These are phyloP conservation scores for Myochromella boudieri DNA, from an alignment of 768 basidiomycete species.

Conservation along the genomic window DNA sequence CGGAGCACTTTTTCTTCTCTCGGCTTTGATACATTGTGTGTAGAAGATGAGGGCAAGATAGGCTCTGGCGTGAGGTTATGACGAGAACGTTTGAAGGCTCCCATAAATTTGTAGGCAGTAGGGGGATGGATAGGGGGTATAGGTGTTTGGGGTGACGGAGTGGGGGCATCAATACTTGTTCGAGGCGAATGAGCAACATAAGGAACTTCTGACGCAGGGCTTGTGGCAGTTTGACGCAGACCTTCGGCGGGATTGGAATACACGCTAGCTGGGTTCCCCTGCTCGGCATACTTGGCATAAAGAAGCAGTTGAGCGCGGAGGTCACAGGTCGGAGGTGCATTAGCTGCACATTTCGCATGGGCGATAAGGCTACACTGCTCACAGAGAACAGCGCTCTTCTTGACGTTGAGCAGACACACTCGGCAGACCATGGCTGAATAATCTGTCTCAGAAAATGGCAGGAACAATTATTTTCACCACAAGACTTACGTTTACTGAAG, in stretches of 20 bases:
- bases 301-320: slow-evolving; percentile 77
- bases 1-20: slow-evolving; percentile 11
- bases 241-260: slow-evolving; percentile 56
- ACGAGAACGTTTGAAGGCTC: slow-evolving; percentile 63
- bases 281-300: slow-evolving; percentile 78
- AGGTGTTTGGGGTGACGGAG: slow-evolving; percentile 29
- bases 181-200: slow-evolving; percentile 47
- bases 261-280: slow-evolving; percentile 51
- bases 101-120: slow-evolving; percentile 63
- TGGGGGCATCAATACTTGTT: slow-evolving; percentile 46
- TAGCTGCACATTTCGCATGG: slow-evolving; percentile 72
- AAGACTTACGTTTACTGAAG: slow-evolving; percentile 82
- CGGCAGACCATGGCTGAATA: slow-evolving; percentile 81
- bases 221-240: slow-evolving; percentile 37
- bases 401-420: slow-evolving; percentile 76
- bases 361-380: slow-evolving; percentile 87
- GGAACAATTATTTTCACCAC: slow-evolving; percentile 6
- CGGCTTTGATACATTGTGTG: slow-evolving; percentile 4
- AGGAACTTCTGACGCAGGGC: slow-evolving; percentile 58
- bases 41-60: slow-evolving; percentile 22
- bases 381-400: slow-evolving; percentile 87
- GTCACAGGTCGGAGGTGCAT: slow-evolving; percentile 80
- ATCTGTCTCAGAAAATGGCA: slow-evolving; percentile 12
- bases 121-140: slow-evolving; percentile 41
- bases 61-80: slow-evolving; percentile 54